These are phyloP conservation scores for Ogataea allantospora DNA, from an alignment of 805 yeast genomes.

Conservation along the genomic window DNA sequence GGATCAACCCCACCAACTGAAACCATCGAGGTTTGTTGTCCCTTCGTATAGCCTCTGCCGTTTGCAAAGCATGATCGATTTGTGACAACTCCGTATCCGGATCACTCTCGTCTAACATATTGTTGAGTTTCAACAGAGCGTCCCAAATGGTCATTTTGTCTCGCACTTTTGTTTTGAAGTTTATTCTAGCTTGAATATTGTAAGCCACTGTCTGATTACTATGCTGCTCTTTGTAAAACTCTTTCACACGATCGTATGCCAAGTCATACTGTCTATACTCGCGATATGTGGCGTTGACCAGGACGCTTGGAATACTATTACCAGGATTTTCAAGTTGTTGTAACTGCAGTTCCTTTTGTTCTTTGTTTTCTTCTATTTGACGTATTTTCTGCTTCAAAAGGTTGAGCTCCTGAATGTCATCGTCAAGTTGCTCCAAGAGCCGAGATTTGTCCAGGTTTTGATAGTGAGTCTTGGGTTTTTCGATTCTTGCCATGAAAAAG, in stretches of 20 bases:
- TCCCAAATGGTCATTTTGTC: slow-evolving; percentile 74
- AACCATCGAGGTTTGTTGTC: slow-evolving; percentile 75
- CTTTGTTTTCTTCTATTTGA: slow-evolving; percentile 20
- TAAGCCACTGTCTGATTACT: slow-evolving; percentile 69
- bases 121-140: slow-evolving; percentile 59
- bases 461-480: slow-evolving; percentile 14
- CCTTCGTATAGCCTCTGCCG: slow-evolving; percentile 69
- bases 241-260: slow-evolving; percentile 66
- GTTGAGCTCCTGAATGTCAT: slow-evolving; percentile 43
- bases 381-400: slow-evolving; percentile 33
- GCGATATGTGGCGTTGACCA: slow-evolving; percentile 28
- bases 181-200: slow-evolving; percentile 67
- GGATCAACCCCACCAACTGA: slow-evolving; percentile 70
- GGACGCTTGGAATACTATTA: slow-evolving; percentile 15
- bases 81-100: slow-evolving; percentile 76
- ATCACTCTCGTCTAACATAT: slow-evolving; percentile 66
- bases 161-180: slow-evolving; percentile 64
- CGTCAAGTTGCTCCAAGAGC: slow-evolving; percentile 41
- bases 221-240: slow-evolving; percentile 67
- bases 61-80: slow-evolving; percentile 72
- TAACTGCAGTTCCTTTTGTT: slow-evolving; percentile 13
- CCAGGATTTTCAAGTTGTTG: slow-evolving; percentile 16
- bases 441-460: slow-evolving; percentile 34
- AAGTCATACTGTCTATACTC: slow-evolving; percentile 63
- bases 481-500: slow-evolving; percentile 10